Percentiles rank a stretch among this genome's conserved stretches.
Conservation (phyloP, 176 grass and related monocot genomes). For the Otatea glauca region DNA sequence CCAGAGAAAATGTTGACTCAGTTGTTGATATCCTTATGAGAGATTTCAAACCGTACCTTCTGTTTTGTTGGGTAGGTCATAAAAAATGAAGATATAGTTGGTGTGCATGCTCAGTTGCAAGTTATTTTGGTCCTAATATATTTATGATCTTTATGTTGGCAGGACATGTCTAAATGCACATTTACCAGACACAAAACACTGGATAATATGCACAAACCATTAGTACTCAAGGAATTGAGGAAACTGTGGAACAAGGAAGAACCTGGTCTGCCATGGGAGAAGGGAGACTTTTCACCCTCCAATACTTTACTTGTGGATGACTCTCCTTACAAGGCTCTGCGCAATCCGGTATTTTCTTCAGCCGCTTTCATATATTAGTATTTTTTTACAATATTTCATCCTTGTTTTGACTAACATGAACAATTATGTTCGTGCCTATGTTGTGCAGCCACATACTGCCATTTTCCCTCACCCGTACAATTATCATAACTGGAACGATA, state of each 20-base stretch:
- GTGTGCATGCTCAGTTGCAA: background rate
- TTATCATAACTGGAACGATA: constrained; percentile 58
- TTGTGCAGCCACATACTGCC: constrained; percentile 72
- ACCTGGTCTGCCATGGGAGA: constrained; percentile 76
- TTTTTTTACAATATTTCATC: background rate
- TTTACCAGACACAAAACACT: constrained; percentile 68
- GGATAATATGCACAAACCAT: constrained; percentile 71
- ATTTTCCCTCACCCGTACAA: constrained; percentile 73
- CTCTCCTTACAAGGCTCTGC: constrained; percentile 92
- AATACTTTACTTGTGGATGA: constrained; percentile 91
- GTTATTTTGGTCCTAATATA: constrained; percentile 42
- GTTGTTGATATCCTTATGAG: constrained; percentile 62
- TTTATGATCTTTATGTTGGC: constrained; percentile 36
- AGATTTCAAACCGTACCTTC: constrained; percentile 60
- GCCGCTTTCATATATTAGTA: constrained; percentile 8
- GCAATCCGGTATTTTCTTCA: constrained; percentile 67
- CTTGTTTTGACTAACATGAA: constrained; percentile 30
- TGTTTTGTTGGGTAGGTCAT: constrained; percentile 87
- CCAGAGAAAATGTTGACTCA: constrained; percentile 63
- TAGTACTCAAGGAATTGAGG: constrained; percentile 78
- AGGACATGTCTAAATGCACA: constrained; percentile 89
- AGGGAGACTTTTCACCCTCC: constrained; percentile 62
- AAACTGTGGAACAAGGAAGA: constrained; percentile 86
- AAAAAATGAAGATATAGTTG: background rate
- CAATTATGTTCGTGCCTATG: constrained; percentile 24